Evolutionary conservation across 495 filamentous ascomycete species (phyloP), one percentile per base, ranked within the genome.

Genomic region (Clavariopsis aquatica): DNA sequence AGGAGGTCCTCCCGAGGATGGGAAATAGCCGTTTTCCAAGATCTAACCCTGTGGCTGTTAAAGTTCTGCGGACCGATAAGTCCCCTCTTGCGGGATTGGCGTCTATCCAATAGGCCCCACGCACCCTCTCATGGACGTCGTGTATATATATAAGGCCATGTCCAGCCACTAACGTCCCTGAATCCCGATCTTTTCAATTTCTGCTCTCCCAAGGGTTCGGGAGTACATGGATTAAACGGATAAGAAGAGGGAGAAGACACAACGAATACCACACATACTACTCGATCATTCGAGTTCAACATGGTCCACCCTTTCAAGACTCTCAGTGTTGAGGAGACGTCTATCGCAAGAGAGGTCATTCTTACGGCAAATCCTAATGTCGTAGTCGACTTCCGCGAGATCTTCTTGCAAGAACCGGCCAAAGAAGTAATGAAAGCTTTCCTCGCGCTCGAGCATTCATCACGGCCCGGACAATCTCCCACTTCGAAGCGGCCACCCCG

Each of bases 401-500:
- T 82, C 59, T 82, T 72, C 53, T 72, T 84, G 5, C 73, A 80
- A n/a, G 82, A 84, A 62, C 81, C 82, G 8, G 74, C 76, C 13
- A 84, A 84, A 59, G 71, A 72, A 4, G 73, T 80, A 45, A 73
- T 84, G 7, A 72, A 75, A 28, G 71, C 76, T 10, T 84, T 79
- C 49, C 77, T 84, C 2, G 78, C 79, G 0, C 64, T 82, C 9
- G 82, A 84, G 65, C 80, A 83, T 66, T 72, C 79, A 2, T 80
- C 80, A 12, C 74, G 74, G 2, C 62, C 54, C 52, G 38, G 38
- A 43, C 38, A 43, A n/a, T 80, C 76, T 38, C 77, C 80, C 36
- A 78, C 76, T 0, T 78, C 78, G 0, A 79, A 78, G 13, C 74
- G 78, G 0, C 87, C 86, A 6, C 77, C 81, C 5, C 81, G 87